Evolutionary conservation across 2,329 filamentous ascomycete species (phyloP).

Genomic region (Acarospora socialis): DNA sequence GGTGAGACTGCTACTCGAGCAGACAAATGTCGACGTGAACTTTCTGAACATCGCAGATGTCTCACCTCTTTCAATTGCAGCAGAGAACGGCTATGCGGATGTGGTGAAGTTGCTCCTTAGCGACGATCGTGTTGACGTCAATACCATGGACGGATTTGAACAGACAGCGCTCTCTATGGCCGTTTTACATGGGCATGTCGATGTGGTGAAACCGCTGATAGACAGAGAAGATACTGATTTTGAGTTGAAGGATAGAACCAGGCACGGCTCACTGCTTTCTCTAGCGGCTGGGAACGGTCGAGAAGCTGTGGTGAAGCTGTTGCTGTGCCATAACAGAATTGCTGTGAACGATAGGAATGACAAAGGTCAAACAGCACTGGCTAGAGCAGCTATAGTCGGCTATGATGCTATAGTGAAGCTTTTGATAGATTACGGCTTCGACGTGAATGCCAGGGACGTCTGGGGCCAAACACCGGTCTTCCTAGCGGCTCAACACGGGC

Average conservation of each 20-base stretch:
- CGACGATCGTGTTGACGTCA: constrained; percentile 7
- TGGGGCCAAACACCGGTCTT: constrained; percentile 26
- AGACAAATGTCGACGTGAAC: constrained; percentile 5
- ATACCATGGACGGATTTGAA: constrained; percentile 3
- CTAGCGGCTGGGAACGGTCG: constrained; percentile 2
- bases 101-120: constrained; percentile 5
- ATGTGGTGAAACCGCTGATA: constrained; percentile 25
- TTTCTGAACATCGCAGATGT: constrained; percentile 7
- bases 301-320: constrained; percentile 21
- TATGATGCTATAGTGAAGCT: constrained; percentile 22
- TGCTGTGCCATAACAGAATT: constrained; percentile 27
- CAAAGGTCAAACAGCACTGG: constrained; percentile 24
- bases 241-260: too few species aligned
- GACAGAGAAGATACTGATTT: too few species aligned
- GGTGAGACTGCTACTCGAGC: constrained; percentile 3
- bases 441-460: constrained; percentile 22
- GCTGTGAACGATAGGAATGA: constrained; percentile 24
- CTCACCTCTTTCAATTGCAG: too few species aligned
- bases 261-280: too few species aligned
- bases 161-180: constrained; percentile 10
- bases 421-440: constrained; percentile 22
- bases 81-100: constrained; percentile 5
- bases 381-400: constrained; percentile 26
- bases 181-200: constrained; percentile 5
- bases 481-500: constrained; percentile 22